Conservation (phyloP, 2,329 filamentous ascomycete species). For the Neonectria coccinea region DNA sequence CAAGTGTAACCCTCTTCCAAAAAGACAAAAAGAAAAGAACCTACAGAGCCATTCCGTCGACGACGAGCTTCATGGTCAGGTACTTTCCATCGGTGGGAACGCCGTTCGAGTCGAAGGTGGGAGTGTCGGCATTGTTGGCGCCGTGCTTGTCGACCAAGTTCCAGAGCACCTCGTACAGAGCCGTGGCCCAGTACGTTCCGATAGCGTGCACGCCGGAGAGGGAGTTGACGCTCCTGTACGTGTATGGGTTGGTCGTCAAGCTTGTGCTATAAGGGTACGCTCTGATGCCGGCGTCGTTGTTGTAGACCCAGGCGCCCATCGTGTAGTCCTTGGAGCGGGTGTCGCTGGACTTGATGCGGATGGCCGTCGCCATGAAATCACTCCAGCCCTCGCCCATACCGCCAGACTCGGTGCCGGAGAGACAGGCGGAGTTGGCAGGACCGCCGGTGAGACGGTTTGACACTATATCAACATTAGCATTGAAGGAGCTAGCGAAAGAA, state of each 20-base stretch:
- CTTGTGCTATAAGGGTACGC: constrained; percentile 64
- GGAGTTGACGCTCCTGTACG: constrained; percentile 59
- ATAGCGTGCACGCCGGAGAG: constrained; percentile 58
- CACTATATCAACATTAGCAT: constrained; percentile 47
- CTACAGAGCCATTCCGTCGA: constrained; percentile 62
- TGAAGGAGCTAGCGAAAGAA: constrained; percentile 13
- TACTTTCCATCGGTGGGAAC: constrained; percentile 66
- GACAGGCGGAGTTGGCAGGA: constrained; percentile 63
- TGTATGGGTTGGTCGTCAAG: constrained; percentile 61
- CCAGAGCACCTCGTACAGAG: constrained; percentile 69
- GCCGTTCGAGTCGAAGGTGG: constrained; percentile 55
- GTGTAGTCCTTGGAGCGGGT: constrained; percentile 59
- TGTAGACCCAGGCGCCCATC: constrained; percentile 63
- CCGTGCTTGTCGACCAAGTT: constrained; percentile 68
- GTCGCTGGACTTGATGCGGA: constrained; percentile 59
- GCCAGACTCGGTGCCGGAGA: constrained; percentile 60
- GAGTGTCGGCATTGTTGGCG: constrained; percentile 57
- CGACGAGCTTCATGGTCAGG: constrained; percentile 63
- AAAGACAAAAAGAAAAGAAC: neutral
- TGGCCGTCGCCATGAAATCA: constrained; percentile 66
- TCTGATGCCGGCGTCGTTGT: constrained; percentile 59
- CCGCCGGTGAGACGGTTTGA: constrained; percentile 71
- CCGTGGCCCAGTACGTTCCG: constrained; percentile 54
- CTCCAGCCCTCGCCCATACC: constrained; percentile 71
- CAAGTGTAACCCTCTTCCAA: no score